These are phyloP conservation scores for Fraxinus latifolia DNA, from an alignment of 305 asterid species.

Conservation along the genomic window DNA sequence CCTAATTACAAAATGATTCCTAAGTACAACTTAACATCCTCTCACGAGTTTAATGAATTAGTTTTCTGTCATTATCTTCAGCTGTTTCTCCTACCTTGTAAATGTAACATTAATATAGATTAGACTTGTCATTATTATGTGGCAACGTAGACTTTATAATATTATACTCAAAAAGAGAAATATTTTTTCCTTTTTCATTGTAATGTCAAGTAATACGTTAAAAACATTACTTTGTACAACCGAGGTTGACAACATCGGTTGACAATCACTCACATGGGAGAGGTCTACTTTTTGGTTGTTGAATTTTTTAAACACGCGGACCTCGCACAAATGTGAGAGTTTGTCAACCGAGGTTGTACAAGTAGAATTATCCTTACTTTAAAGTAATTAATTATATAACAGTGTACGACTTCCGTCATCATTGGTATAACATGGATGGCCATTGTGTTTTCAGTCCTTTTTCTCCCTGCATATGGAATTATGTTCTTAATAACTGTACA, in stretches of 20 bases:
- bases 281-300: too few species aligned
- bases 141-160: background rate
- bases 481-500: background rate
- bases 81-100: slow-evolving; percentile 23
- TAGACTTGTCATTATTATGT: slow-evolving; percentile 22
- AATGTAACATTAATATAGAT: slow-evolving; percentile 24
- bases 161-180: background rate
- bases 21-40: background rate
- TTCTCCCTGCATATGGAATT: background rate
- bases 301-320: too few species aligned
- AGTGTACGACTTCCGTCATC: background rate
- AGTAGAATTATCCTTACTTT: too few species aligned
- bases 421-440: background rate
- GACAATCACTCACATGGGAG: too few species aligned
- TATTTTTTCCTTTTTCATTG: background rate
- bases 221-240: too few species aligned
- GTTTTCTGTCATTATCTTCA: slow-evolving; percentile 22
- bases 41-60: slow-evolving; percentile 22
- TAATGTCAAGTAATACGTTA: background rate
- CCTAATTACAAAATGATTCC: background rate
- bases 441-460: background rate
- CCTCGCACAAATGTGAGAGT: too few species aligned
- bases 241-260: too few species aligned
- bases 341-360: too few species aligned
- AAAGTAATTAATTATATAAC: background rate